These are phyloP conservation scores for Tolypocladium guangdongense DNA, from an alignment of 2,329 filamentous ascomycete species.

Conservation along the genomic window DNA sequence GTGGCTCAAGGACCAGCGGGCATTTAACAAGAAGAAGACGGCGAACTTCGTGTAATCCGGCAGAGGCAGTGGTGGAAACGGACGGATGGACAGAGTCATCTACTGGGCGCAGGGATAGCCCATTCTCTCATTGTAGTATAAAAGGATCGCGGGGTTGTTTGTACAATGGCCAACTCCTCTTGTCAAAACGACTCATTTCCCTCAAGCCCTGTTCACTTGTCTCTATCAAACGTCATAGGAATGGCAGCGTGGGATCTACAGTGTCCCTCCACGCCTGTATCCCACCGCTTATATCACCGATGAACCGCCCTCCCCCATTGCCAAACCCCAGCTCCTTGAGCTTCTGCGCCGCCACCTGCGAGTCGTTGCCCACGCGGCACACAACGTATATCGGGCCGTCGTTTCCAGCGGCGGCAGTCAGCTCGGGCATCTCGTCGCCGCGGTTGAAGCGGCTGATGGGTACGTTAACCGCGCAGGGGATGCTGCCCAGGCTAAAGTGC, in stretches of 20 bases:
- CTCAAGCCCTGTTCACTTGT: too few species aligned
- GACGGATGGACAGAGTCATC: neutral
- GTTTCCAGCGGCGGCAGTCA: neutral
- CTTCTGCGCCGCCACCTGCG: slow-evolving; percentile 56
- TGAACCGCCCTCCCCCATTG: slow-evolving; percentile 39
- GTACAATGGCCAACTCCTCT: slow-evolving; percentile 13
- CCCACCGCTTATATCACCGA: slow-evolving; percentile 63
- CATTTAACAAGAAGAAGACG: slow-evolving; percentile 92
- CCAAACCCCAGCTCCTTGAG: slow-evolving; percentile 52
- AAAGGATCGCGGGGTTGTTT: slow-evolving; percentile 7
- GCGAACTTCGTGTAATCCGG: slow-evolving; percentile 43
- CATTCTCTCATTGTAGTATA: slow-evolving; percentile 5
- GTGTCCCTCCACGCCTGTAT: slow-evolving; percentile 61
- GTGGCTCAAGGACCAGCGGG: slow-evolving; percentile 95
- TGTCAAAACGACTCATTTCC: slow-evolving; percentile 12
- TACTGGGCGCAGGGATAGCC: slow-evolving; percentile 3
- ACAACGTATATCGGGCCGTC: slow-evolving; percentile 56
- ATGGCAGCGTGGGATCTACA: slow-evolving; percentile 49
- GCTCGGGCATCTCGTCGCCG: slow-evolving; percentile 11
- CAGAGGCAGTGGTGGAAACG: slow-evolving; percentile 1
- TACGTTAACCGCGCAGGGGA: slow-evolving; percentile 67
- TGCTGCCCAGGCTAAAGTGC: slow-evolving; percentile 69
- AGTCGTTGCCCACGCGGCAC: slow-evolving; percentile 69
- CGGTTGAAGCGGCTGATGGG: slow-evolving; percentile 47
- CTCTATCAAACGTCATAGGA: slow-evolving; percentile 25